Evolutionary conservation across 2,329 filamentous ascomycete genomes (phyloP).

Genomic region (Aplosporella prunicola): DNA sequence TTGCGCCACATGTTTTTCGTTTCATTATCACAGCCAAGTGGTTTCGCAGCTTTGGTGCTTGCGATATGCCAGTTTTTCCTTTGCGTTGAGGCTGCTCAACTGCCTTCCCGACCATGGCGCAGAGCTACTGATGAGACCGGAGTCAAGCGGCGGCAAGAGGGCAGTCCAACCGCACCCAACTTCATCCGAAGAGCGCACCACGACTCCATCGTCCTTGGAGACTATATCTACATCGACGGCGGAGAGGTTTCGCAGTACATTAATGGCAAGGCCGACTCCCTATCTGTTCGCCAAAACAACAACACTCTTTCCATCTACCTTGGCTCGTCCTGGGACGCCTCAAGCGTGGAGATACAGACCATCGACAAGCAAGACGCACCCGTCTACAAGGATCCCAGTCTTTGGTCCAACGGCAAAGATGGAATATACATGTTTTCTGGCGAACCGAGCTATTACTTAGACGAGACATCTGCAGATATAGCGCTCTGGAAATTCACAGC

Average conservation of each 20-base stretch:
- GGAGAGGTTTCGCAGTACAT: background rate
- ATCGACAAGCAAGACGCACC: constrained; percentile 1
- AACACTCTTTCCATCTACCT: constrained; percentile 4
- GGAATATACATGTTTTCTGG: constrained; percentile 3
- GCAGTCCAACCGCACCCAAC: too few relatives aligned
- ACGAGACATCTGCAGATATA: background rate
- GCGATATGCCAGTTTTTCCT: too few relatives aligned
- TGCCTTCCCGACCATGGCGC: too few relatives aligned
- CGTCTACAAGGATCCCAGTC: background rate
- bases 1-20: too few relatives aligned
- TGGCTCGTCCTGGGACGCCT: constrained; percentile 3
- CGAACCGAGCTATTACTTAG: too few relatives aligned
- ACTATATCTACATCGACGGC: constrained; percentile 4
- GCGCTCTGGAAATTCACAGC: constrained; percentile 1
- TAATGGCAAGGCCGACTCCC: background rate
- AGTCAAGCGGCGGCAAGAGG: too few relatives aligned
- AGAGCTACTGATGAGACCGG: too few relatives aligned
- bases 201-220: background rate
- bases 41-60: too few relatives aligned
- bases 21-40: too few relatives aligned
- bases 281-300: background rate
- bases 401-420: constrained; percentile 1
- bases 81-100: too few relatives aligned
- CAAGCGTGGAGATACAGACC: background rate
- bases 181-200: too few relatives aligned